Base-by-base conservation (phyloP, 2,329 filamentous ascomycete genomes). In the Fusarium sp. region DNA sequence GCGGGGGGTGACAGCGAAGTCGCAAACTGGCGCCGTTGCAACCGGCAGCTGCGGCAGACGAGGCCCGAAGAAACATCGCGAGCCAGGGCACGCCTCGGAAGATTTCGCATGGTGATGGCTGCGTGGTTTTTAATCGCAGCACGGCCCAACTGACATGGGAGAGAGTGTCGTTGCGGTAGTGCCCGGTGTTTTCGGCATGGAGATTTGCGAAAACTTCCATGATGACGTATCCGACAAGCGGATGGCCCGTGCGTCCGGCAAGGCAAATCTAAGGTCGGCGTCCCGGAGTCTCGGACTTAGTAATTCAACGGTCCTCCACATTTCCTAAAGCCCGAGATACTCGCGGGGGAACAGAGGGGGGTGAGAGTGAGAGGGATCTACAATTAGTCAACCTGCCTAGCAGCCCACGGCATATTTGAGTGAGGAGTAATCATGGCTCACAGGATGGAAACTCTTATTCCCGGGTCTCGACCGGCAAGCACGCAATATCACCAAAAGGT, bases 1-100 rank as follows among this genome's bases (percentile, higher is more conserved):
- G 80, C 78, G 12, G 83, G 81, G 44, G 79, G 78, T 36, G 75
- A 65, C 34, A 70, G 65, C 36, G 73, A 72, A 63, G 73, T 74
- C 47, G 77, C 76, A 58, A 80, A 80, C 53, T 67, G 75, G 28
- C 78, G 77, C 47, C 75, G 78, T 50, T 78, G 78, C 44, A 75
- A 73, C 41, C 76, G 78, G 64, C 76, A 79, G 65, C 67, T 76
- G 13, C 75, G 77, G 71, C 78, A 82, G 62, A 76, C 46, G 58
- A 70, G 59, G 55, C 65, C 60, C 10, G 67, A 43, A 11, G 65
- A 60, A 48, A 63, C 43, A 56, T 66, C 63, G 55, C 62, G 50
- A 57, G 68, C 60, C 46, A 75, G 48, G 23, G 57, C 48, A 37
- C 71, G 70, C 60, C 60, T 72, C 65, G 76, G 65, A 46, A 75